phyloP scores from a whole-genome alignment of 1,139 yeast genomes.

The Saccharomyces hybrid region DNA sequence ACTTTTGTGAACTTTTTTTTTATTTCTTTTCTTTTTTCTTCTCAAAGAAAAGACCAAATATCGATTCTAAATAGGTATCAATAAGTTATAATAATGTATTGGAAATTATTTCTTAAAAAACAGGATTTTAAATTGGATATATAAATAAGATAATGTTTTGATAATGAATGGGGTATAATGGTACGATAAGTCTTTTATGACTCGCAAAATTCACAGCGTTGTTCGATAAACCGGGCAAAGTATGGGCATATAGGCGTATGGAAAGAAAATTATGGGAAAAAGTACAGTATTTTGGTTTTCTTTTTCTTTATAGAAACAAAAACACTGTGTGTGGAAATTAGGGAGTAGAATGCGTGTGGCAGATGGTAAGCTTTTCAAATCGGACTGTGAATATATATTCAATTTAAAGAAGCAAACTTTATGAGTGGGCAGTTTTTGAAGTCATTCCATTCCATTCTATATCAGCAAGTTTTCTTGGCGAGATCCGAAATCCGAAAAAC shows the following conservation, averaged over 20 bases:
- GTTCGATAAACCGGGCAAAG: slow-evolving; percentile 1
- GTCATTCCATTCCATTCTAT: neutral
- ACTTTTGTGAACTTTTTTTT: neutral
- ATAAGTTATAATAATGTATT: neutral
- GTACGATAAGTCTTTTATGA: neutral
- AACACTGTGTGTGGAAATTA: neutral
- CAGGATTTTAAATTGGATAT: neutral
- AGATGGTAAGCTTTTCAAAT: neutral
- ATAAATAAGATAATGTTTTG: neutral
- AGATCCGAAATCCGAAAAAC: neutral
- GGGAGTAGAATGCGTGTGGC: neutral
- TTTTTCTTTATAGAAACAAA: neutral
- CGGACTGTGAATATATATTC: neutral
- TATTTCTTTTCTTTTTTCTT: neutral
- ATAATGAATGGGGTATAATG: neutral
- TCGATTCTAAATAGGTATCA: neutral
- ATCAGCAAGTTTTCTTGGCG: neutral
- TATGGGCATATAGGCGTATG: slow-evolving; percentile 1
- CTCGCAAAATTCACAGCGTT: neutral
- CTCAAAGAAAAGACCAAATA: neutral
- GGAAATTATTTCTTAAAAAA: neutral
- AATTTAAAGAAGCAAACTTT: neutral
- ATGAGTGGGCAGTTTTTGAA: neutral
- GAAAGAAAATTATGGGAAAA: neutral
- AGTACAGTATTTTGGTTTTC: neutral